Evolutionary conservation across 768 basidiomycete species (phyloP), one percentile per base, ranked within the genome.

Genomic region (Boletus tylopilopsis): DNA sequence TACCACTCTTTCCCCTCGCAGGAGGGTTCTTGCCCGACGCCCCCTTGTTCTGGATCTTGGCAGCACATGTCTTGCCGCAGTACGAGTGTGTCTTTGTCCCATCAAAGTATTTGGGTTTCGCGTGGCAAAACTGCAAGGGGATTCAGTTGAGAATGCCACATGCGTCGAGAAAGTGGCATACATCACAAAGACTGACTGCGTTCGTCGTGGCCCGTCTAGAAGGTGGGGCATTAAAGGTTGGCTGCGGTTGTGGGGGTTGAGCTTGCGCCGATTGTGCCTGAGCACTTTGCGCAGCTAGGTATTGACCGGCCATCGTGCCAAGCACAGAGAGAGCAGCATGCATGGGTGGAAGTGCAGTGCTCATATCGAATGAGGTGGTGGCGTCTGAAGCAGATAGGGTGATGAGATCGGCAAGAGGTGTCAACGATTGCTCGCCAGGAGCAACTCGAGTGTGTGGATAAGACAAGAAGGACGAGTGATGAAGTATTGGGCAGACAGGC

Each of bases 21-120:
- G 71, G 55, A 41, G 59, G 63, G n/a, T 60, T 64, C 16, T 57
- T 58, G 39, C 61, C 56, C 19, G 59, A 51, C 21, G 54, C 45
- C 36, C 56, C 55, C 59, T 57, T 58, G 49, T 56, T 64, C 71
- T 70, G 57, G 49, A 68, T 66, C 75, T 77, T 59, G n/a, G 80
- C 77, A 35, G 71, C 70, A 58, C 82, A 84, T 6, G 73, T 74
- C 68, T 79, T 84, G 58, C 79, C 68, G 55, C 82, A 84, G 55
- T 76, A 84, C 0, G 76, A 72, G 60, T 82, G 81, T 5, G 73
- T 76, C 60, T 76, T 80, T 40, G 63, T 68, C 12, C 80, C 79
- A 51, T 83, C 82, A 54, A 71, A 70, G 58, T 76, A 76, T 56
- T 79, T 84, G 21, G 81, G 80, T 42, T 77, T 74, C 29, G 68